A percentile compares a stretch with the other conserved stretches of the same genome.
Conservation (phyloP, 2,329 filamentous ascomycete species). For the Sarocladium strictum region DNA sequence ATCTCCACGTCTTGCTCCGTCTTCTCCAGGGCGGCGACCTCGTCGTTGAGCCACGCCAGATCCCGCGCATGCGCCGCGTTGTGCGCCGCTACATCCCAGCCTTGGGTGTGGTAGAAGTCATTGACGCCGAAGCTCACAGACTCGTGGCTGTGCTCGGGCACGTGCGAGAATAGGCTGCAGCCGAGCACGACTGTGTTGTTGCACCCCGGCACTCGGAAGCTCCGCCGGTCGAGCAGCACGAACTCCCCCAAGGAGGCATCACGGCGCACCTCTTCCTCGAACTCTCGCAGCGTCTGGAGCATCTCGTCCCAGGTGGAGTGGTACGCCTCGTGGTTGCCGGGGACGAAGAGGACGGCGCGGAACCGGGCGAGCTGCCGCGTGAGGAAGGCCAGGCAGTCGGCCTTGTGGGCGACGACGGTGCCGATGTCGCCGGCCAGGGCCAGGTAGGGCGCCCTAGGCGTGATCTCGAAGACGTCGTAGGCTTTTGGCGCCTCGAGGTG, state of each 20-base stretch:
- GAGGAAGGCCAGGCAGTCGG: conserved; percentile 40
- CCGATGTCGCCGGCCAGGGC: conserved; percentile 54
- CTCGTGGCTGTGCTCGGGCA: conserved; percentile 30
- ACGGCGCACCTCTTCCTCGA: conserved; percentile 21
- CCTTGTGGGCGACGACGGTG: conserved; percentile 30
- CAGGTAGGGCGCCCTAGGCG: conserved; percentile 40
- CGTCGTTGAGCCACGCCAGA: not conserved
- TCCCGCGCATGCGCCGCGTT: conserved; percentile 14
- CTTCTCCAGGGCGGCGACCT: not conserved
- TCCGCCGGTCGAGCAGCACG: conserved; percentile 29
- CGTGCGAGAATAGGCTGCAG: conserved; percentile 41
- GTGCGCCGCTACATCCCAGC: conserved; percentile 33
- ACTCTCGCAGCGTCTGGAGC: conserved; percentile 21
- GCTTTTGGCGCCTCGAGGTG: conserved; percentile 44
- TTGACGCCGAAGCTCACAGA: conserved; percentile 38
- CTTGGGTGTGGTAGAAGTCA: conserved; percentile 43
- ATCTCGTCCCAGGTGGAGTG: conserved; percentile 29
- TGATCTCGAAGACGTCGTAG: conserved; percentile 45
- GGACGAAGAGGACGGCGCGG: conserved; percentile 42
- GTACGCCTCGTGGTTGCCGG: conserved; percentile 54
- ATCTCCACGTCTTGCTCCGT: not conserved
- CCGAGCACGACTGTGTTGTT: conserved; percentile 26
- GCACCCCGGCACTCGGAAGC: conserved; percentile 18
- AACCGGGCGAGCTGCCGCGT: conserved; percentile 41
- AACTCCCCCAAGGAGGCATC: conserved; percentile 20